Evolutionary conservation across 768 basidiomycete species (phyloP).

Genomic region (Amanita pseudoporphyria): DNA sequence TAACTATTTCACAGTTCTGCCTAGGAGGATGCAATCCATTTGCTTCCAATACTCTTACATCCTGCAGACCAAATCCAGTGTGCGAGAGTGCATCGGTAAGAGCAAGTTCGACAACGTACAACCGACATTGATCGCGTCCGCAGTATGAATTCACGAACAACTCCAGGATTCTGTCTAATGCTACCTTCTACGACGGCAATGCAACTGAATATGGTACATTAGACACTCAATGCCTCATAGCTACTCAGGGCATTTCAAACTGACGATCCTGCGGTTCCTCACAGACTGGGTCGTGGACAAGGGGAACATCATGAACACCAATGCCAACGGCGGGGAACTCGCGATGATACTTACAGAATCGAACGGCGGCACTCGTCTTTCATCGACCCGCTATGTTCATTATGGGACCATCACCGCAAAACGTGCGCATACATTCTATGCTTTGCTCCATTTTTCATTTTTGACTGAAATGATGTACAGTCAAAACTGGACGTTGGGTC

Average conservation of each 20-base stretch:
- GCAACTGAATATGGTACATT: conserved; percentile 49
- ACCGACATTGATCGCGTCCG: conserved; percentile 1
- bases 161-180: conserved; percentile 57
- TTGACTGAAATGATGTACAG: conserved; percentile 21
- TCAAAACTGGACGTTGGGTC: conserved; percentile 71
- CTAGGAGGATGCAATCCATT: conserved; percentile 84
- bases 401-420: conserved; percentile 69
- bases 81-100: conserved; percentile 56
- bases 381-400: conserved; percentile 73
- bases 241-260: neutral
- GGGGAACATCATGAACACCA: conserved; percentile 57
- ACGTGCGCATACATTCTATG: conserved; percentile 24
- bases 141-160: conserved; percentile 58
- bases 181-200: conserved; percentile 65
- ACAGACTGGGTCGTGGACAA: conserved; percentile 71
- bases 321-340: conserved; percentile 53
- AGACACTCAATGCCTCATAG: neutral
- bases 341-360: conserved; percentile 56
- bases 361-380: conserved; percentile 73
- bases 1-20: conserved; percentile 48
- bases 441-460: neutral
- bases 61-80: conserved; percentile 64
- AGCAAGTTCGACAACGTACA: neutral
- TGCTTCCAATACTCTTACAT: conserved; percentile 47
- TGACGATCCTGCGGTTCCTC: neutral